Evolutionary conservation across 108 stramenopile genomes (phyloP).

Genomic region (Discostella pseudostelligera): DNA sequence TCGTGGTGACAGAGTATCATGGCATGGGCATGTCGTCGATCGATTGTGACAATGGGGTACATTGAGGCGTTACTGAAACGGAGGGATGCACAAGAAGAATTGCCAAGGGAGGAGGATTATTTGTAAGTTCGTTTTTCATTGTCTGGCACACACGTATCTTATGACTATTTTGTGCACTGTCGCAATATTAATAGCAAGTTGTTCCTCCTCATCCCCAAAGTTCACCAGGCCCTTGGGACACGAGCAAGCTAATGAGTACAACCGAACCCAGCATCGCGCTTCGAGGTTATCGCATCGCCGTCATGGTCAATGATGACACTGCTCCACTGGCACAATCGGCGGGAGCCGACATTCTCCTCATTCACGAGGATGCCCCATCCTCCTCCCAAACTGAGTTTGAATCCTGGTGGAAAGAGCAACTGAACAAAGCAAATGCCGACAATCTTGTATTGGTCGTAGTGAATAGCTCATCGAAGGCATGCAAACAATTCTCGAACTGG

Average conservation of each 20-base stretch:
- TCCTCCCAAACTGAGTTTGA: slow-evolving; percentile 20
- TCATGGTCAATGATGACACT: slow-evolving; percentile 41
- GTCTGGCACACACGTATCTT: background rate
- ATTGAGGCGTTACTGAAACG: slow-evolving; percentile 32
- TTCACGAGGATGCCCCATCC: slow-evolving; percentile 22
- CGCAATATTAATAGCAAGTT: background rate
- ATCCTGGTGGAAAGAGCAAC: slow-evolving; percentile 36
- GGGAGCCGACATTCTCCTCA: slow-evolving; percentile 32
- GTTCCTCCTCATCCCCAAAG: background rate
- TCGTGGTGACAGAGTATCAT: slow-evolving; percentile 9
- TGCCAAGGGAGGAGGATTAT: slow-evolving; percentile 45
- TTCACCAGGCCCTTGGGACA: slow-evolving; percentile 20
- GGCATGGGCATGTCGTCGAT: slow-evolving; percentile 49
- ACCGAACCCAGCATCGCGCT: slow-evolving; percentile 22
- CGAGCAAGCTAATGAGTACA: slow-evolving; percentile 15
- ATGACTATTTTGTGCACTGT: background rate
- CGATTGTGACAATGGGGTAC: slow-evolving; percentile 35
- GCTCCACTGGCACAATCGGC: slow-evolving; percentile 42
- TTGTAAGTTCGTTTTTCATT: background rate
- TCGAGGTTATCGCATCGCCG: slow-evolving; percentile 34
- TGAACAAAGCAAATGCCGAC: slow-evolving; percentile 8
- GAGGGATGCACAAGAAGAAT: slow-evolving; percentile 6
- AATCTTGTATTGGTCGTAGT: slow-evolving; percentile 39
- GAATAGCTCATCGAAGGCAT: slow-evolving; percentile 28
- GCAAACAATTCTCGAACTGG: slow-evolving; percentile 9